These are phyloP conservation scores for Globisporangium middletonii DNA, from an alignment of 352 stramenopile genomes.

Conservation along the genomic window DNA sequence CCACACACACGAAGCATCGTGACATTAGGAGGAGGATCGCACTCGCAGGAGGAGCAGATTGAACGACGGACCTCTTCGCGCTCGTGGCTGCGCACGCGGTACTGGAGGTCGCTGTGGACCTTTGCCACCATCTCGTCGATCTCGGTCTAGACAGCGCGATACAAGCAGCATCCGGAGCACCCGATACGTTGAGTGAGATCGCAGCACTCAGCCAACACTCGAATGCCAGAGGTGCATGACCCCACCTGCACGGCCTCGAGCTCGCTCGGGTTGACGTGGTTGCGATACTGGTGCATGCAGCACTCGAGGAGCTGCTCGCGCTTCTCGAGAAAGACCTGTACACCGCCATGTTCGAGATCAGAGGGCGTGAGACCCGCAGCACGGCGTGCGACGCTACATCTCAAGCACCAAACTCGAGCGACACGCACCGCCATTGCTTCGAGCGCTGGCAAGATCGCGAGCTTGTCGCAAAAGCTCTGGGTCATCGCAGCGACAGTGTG, in stretches of 20 bases:
- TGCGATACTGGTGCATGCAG: constrained; percentile 22
- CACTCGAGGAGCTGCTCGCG: constrained; percentile 21
- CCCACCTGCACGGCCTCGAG: constrained; percentile 21
- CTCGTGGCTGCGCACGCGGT: constrained; percentile 13
- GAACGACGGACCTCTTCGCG: constrained; percentile 17
- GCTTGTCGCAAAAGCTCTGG: constrained; percentile 40
- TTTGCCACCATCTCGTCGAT: constrained; percentile 19
- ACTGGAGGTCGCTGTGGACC: constrained; percentile 15
- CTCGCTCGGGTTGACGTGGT: constrained; percentile 7
- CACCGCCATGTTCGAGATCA: not conserved
- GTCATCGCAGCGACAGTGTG: constrained; percentile 20
- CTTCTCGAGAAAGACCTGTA: constrained; percentile 24
- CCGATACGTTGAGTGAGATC: not conserved
- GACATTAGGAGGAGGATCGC: not conserved
- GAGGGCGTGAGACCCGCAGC: not conserved
- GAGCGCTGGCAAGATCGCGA: constrained; percentile 24
- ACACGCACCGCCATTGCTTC: constrained; percentile 24
- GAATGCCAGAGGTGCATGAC: not conserved
- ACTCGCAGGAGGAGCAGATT: not conserved
- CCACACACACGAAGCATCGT: not conserved
- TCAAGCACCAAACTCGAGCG: not conserved
- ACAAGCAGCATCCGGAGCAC: not conserved
- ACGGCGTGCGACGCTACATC: too few species aligned
- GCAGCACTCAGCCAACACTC: not conserved
- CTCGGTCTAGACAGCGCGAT: constrained; percentile 10